Percentiles rank a stretch among this genome's conserved stretches.
These are phyloP conservation scores for Verticillium isaacii DNA, from an alignment of 2,329 filamentous ascomycete species.

Conservation along the genomic window DNA sequence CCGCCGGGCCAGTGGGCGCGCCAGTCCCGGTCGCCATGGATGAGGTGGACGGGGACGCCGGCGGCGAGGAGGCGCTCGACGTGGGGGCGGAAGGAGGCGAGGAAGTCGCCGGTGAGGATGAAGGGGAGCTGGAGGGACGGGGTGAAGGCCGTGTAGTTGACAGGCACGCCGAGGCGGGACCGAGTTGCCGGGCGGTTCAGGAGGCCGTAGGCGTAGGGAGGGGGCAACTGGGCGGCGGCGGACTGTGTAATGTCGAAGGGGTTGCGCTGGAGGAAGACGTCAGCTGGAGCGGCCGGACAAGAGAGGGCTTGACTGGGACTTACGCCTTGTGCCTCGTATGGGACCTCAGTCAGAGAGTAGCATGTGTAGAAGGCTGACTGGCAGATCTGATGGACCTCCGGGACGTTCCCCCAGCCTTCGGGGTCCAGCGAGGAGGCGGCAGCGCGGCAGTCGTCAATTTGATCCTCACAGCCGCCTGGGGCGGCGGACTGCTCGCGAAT, in stretches of 20 bases:
- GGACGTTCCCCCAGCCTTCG: conserved; percentile 13
- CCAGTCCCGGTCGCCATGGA: conserved; percentile 51
- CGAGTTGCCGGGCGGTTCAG: conserved; percentile 50
- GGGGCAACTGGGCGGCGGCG: conserved; percentile 6
- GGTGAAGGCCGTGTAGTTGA: conserved; percentile 42
- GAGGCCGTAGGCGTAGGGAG: conserved; percentile 41
- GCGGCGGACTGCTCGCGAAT: background rate
- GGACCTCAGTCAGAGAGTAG: background rate
- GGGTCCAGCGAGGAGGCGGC: conserved; percentile 37
- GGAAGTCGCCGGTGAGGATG: conserved; percentile 11
- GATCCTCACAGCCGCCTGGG: conserved; percentile 8
- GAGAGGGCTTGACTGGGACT: background rate
- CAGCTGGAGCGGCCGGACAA: background rate
- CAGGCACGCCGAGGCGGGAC: conserved; percentile 45
- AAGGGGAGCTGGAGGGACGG: conserved; percentile 37
- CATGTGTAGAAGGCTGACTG: conserved; percentile 2
- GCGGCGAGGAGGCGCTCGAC: conserved; percentile 44
- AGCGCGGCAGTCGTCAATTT: conserved; percentile 4
- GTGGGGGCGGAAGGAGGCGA: conserved; percentile 7
- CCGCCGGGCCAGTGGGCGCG: conserved; percentile 54
- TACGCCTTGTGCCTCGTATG: background rate
- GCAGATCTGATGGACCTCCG: conserved; percentile 1
- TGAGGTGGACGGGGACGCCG: conserved; percentile 46
- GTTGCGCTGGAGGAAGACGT: conserved; percentile 22
- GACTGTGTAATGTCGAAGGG: conserved; percentile 45